These are phyloP conservation scores for Epichloe festucae DNA, from an alignment of 2,329 filamentous ascomycete species.

Conservation along the genomic window DNA sequence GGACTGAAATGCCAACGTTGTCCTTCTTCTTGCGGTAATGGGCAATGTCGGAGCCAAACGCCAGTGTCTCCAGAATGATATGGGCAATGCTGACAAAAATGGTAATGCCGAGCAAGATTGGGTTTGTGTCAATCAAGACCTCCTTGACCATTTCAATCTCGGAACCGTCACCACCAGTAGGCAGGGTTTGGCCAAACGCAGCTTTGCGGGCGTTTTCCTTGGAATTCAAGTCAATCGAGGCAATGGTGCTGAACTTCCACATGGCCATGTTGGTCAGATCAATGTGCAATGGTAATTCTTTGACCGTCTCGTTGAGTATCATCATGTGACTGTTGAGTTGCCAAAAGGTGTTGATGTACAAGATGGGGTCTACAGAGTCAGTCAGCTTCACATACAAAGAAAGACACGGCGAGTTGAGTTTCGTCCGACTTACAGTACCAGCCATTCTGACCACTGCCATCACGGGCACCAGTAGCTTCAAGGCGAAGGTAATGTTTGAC, in stretches of 20 bases:
- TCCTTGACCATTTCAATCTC: conserved; percentile 98
- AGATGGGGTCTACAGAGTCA: conserved; percentile 47
- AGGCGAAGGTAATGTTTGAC: conserved; percentile 66
- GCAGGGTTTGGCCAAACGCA: conserved; percentile 56
- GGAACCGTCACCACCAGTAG: conserved; percentile 73
- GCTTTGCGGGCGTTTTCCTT: conserved; percentile 72
- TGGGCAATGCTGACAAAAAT: conserved; percentile 76
- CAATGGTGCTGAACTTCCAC: conserved; percentile 84
- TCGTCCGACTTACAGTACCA: conserved; percentile 58
- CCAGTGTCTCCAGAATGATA: conserved; percentile 88
- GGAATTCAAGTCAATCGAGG: conserved; percentile 74
- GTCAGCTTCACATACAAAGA: conserved; percentile 8
- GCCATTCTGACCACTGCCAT: conserved; percentile 71
- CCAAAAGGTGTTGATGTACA: conserved; percentile 96
- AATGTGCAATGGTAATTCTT: conserved; percentile 67
- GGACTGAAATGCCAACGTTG: conserved; percentile 89
- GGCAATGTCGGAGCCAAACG: conserved; percentile 93
- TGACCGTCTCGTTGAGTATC: conserved; percentile 79
- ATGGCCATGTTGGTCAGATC: conserved; percentile 67
- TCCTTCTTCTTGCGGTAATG: conserved; percentile 99
- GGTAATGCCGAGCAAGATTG: conserved; percentile 77
- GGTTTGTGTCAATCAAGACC: conserved; percentile 85
- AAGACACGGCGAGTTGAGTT: not conserved
- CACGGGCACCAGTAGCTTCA: conserved; percentile 68
- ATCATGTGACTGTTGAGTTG: conserved; percentile 87